Conservation (phyloP, 108 stramenopile species). For the Skeletonema tropicum region DNA sequence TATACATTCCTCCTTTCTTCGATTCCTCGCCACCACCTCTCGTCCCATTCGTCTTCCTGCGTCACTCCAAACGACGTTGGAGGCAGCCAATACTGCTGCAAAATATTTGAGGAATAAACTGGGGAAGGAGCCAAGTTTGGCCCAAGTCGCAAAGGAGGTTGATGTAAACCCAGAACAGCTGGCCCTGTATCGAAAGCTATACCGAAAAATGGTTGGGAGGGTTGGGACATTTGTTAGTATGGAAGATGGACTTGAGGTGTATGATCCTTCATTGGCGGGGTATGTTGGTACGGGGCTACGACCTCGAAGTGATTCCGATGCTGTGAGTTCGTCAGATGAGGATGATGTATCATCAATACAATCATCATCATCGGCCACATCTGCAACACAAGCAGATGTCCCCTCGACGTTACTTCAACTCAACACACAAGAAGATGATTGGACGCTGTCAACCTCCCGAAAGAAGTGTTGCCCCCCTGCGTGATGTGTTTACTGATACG, state of each 20-base stretch:
- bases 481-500: conserved; percentile 52
- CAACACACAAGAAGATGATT: conserved; percentile 58
- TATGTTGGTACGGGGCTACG: neutral
- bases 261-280: conserved; percentile 26
- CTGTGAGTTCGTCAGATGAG: neutral
- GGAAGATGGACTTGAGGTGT: conserved; percentile 32
- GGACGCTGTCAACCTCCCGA: conserved; percentile 54
- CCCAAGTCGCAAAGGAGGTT: conserved; percentile 23
- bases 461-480: conserved; percentile 54
- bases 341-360: neutral
- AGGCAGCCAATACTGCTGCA: conserved; percentile 19
- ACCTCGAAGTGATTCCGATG: neutral
- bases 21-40: conserved; percentile 22
- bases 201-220: conserved; percentile 18
- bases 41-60: conserved; percentile 25
- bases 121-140: conserved; percentile 22
- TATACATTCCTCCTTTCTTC: conserved; percentile 39
- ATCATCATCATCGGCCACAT: neutral
- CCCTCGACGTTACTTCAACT: conserved; percentile 20
- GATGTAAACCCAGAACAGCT: conserved; percentile 14
- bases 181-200: conserved; percentile 32
- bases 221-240: conserved; percentile 13
- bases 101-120: neutral
- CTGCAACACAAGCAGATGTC: conserved; percentile 4
- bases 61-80: conserved; percentile 36